A percentile compares a stretch with the other conserved stretches of the same genome.
Conservation (phyloP, 495 filamentous ascomycete species). For the Barbatosphaeria neglecta region DNA sequence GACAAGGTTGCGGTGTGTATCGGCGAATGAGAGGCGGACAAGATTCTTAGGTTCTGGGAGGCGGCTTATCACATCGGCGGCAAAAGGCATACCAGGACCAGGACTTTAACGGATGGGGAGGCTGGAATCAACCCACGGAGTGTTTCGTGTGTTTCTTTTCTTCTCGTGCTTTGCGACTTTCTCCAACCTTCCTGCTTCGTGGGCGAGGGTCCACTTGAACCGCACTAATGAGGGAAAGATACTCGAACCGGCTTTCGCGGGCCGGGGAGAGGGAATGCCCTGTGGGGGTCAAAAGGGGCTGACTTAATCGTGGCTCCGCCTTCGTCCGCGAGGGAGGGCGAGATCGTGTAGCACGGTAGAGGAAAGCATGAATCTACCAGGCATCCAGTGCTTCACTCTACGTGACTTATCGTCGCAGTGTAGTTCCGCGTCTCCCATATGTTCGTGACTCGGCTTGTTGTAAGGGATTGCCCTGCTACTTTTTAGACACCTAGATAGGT, state of each 20-base stretch:
- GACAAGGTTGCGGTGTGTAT: conserved; percentile 12
- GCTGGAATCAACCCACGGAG: too few species aligned
- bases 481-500: too few species aligned
- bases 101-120: too few species aligned
- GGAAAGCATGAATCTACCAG: conserved; percentile 10
- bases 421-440: too few species aligned
- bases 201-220: conserved; percentile 40
- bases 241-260: conserved; percentile 34
- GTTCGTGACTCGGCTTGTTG: too few species aligned
- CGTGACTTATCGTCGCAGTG: too few species aligned
- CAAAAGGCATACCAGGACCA: conserved; percentile 14
- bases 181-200: neutral
- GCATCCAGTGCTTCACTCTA: too few species aligned
- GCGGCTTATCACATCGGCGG: neutral
- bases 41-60: too few species aligned
- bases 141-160: too few species aligned
- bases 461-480: too few species aligned
- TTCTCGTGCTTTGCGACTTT: conserved; percentile 4
- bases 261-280: conserved; percentile 74
- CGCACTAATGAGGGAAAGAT: conserved; percentile 98
- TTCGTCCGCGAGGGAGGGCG: conserved; percentile 1
- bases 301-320: conserved; percentile 45
- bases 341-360: conserved; percentile 1
- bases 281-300: conserved; percentile 53
- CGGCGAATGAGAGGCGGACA: too few species aligned